Conservation (phyloP, 2,329 filamentous ascomycete species). For the Rutstroemia sydowiana region DNA sequence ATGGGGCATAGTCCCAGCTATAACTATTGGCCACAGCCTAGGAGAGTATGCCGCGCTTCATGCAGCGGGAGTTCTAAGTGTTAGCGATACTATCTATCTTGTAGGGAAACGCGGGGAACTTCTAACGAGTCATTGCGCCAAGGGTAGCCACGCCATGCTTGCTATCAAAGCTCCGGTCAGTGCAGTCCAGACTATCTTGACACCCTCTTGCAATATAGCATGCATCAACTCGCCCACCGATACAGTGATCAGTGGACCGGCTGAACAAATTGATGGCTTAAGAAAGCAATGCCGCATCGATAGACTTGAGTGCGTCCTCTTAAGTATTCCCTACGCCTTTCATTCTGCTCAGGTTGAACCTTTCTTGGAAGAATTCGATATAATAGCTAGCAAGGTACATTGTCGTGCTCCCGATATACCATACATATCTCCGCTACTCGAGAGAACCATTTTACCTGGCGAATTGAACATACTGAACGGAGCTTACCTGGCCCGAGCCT, state of each 20-base stretch:
- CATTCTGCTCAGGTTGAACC: conserved; percentile 1
- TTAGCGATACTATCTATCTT: not conserved
- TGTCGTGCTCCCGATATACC: too few species aligned
- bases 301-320: not conserved
- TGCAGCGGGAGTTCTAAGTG: not conserved
- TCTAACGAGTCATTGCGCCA: not conserved
- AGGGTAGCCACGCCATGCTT: not conserved
- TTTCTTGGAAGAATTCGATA: not conserved
- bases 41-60: conserved; percentile 1
- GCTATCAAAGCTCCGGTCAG: not conserved
- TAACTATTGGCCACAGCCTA: not conserved
- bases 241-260: not conserved
- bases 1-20: not conserved
- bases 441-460: too few species aligned
- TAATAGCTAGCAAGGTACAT: too few species aligned
- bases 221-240: not conserved
- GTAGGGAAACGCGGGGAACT: not conserved
- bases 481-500: too few species aligned
- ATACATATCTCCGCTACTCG: too few species aligned
- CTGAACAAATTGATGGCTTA: not conserved
- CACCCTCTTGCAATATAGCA: not conserved
- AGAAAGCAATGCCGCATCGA: not conserved
- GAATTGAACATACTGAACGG: too few species aligned
- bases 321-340: conserved; percentile 2
- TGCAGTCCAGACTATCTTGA: not conserved